Conservation (phyloP, 2,329 filamentous ascomycete genomes). For the Cucurbitaria berberidis region DNA sequence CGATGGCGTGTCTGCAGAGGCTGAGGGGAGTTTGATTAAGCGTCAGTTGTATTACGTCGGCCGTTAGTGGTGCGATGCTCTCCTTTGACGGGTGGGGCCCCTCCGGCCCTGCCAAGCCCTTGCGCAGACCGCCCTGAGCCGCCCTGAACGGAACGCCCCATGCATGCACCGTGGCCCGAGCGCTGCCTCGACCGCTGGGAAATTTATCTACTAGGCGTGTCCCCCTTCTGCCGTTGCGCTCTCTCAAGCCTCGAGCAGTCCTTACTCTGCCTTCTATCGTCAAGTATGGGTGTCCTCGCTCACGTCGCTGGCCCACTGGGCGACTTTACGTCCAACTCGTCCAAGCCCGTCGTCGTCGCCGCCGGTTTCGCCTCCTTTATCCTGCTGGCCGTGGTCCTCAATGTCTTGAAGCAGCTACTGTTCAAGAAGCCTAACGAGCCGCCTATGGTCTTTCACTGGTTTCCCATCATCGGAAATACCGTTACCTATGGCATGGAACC, state of each 20-base stretch:
- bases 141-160: no score
- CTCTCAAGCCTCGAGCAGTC: conserved; percentile 17
- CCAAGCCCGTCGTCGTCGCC: conserved; percentile 53
- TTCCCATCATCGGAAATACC: conserved; percentile 83
- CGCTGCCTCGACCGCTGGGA: conserved; percentile 24
- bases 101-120: conserved; percentile 28
- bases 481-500: conserved; percentile 95
- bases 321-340: conserved; percentile 49
- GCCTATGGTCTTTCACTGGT: conserved; percentile 68
- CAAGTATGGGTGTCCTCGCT: conserved; percentile 60
- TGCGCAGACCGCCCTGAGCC: conserved; percentile 22
- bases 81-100: conserved; percentile 16
- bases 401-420: conserved; percentile 79
- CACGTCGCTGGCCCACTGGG: conserved; percentile 57
- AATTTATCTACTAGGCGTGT: conserved; percentile 37
- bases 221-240: conserved; percentile 9
- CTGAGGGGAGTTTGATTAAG: not conserved
- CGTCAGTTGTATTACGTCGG: conserved; percentile 20
- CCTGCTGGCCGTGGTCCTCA: conserved; percentile 69
- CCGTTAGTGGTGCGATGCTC: conserved; percentile 35
- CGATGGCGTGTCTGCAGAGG: conserved; percentile 18
- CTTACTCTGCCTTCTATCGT: conserved; percentile 13
- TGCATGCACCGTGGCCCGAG: conserved; percentile 27
- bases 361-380: conserved; percentile 57
- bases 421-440: conserved; percentile 76